phyloP scores from a whole-genome alignment of 2,329 filamentous ascomycete genomes.

The Didymella exigua region DNA sequence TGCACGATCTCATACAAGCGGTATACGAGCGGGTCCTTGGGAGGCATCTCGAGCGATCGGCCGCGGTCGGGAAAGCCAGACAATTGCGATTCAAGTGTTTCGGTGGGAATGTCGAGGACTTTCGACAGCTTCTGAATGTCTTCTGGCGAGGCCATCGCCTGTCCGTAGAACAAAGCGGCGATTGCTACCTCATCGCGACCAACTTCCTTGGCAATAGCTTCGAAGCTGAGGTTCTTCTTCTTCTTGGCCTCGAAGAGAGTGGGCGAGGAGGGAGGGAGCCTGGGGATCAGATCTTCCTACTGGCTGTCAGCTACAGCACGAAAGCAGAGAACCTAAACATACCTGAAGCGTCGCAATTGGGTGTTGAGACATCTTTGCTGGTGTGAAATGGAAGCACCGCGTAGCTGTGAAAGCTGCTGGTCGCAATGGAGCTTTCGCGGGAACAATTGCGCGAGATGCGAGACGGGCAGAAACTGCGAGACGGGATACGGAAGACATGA shows the following conservation, averaged over 20 bases:
- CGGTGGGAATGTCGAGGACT: slow-evolving; percentile 66
- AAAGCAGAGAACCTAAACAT: not conserved
- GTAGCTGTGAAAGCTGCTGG: slow-evolving; percentile 30
- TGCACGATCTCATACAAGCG: slow-evolving; percentile 92
- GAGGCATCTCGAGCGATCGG: slow-evolving; percentile 78
- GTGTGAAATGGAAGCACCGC: slow-evolving; percentile 35
- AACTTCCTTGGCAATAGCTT: slow-evolving; percentile 73
- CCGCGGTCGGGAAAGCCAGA: slow-evolving; percentile 81
- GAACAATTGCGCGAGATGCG: slow-evolving; percentile 39
- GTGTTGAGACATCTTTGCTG: slow-evolving; percentile 42
- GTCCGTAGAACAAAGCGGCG: slow-evolving; percentile 90
- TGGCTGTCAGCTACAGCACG: slow-evolving; percentile 15
- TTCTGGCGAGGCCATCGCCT: slow-evolving; percentile 73
- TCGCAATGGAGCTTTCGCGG: slow-evolving; percentile 24
- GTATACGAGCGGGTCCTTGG: slow-evolving; percentile 86
- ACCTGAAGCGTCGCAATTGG: slow-evolving; percentile 50
- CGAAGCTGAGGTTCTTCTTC: slow-evolving; percentile 75
- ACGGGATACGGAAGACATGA: slow-evolving; percentile 36
- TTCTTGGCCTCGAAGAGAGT: slow-evolving; percentile 84
- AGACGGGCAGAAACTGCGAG: slow-evolving; percentile 40
- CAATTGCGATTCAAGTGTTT: slow-evolving; percentile 65
- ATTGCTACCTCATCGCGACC: slow-evolving; percentile 82
- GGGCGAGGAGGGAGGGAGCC: slow-evolving; percentile 72
- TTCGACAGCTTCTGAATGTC: slow-evolving; percentile 71
- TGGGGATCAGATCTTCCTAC: slow-evolving; percentile 68